These are phyloP conservation scores for Francoa sonchifolia DNA, from an alignment of 441 rosid genomes.

Conservation along the genomic window DNA sequence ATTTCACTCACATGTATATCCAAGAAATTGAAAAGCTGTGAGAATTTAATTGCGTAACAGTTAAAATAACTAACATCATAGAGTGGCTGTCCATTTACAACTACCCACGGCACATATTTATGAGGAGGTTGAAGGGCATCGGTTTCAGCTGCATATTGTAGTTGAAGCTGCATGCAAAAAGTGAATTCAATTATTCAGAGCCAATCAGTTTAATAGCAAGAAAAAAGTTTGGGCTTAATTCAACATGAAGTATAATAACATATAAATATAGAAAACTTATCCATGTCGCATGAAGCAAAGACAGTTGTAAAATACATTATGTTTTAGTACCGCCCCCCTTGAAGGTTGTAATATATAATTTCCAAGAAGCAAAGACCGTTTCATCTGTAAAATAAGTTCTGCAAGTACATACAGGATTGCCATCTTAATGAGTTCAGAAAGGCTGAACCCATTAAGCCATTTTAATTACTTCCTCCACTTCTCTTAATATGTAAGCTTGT, in stretches of 20 bases:
- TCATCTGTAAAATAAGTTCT: too few species aligned
- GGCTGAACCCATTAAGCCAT: too few species aligned
- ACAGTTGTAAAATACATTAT: too few species aligned
- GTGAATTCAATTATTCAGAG: neutral
- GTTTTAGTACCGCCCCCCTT: too few species aligned
- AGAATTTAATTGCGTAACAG: neutral
- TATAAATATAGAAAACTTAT: neutral
- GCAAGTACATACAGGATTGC: too few species aligned
- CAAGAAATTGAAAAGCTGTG: neutral
- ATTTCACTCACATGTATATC: neutral
- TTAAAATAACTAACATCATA: constrained; percentile 49
- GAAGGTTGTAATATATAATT: too few species aligned
- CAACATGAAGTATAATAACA: too few species aligned
- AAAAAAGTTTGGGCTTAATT: neutral
- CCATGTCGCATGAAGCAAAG: too few species aligned
- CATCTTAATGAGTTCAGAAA: too few species aligned
- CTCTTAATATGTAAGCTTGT: neutral
- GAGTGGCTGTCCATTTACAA: constrained; percentile 81
- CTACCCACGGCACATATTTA: constrained; percentile 85
- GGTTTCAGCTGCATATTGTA: constrained; percentile 74
- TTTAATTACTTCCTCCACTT: neutral
- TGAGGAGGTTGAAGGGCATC: constrained; percentile 70
- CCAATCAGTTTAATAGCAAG: neutral
- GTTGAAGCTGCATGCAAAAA: constrained; percentile 51
- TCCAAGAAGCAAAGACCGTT: too few species aligned